Base-by-base conservation (phyloP, 352 stramenopile genomes). In the Vaucheria bursata region DNA sequence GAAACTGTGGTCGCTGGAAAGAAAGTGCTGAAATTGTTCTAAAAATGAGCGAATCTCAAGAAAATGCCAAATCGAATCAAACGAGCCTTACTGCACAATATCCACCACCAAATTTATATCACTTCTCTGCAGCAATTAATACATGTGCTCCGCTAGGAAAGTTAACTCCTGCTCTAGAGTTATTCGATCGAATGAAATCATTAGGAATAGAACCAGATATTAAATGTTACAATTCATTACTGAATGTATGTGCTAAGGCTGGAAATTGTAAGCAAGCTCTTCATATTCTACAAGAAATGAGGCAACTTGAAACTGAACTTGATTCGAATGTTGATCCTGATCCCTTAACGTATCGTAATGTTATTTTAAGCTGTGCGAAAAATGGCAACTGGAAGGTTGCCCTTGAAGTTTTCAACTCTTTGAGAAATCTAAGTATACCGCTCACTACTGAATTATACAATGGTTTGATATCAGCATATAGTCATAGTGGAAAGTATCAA, bases 341-440 rank as follows among this genome's bases (percentile, higher is more conserved):
- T 39, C 52, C 40, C 35, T 39, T 78, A 36, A 45, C 40, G 29
- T 82, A 84, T 40, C 73, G 73, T 18, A 67, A 29, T 3, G 79
- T 74, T 18, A 84, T 84, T 18, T 74, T 49, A 37, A 75, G 74
- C 7, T 78, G 70, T 25, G 74, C 35, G 33, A 8, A 35, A 32
- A 75, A 67, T 29, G 79, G 79, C 8, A 64, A 81, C 74, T 78
- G 38, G n/a, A 40, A 74, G 71, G 65, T 73, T 31, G 72, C 71
- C 49, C 31, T 31, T 12, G 66, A 73, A 12, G 50, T 65, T 25
- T n/a, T 84, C 45, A 49, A 40, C 33, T 74, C 80, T 39, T 75
- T 84, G 66, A 73, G 73, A 31, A 34, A 36, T 3, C 25, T 34
- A 35, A 71, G 79, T 4, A 1, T 84, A 7, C 73, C 36, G n/a